Conservation (phyloP, 768 basidiomycete species). For the Gloeopeniophorella convolvens region DNA sequence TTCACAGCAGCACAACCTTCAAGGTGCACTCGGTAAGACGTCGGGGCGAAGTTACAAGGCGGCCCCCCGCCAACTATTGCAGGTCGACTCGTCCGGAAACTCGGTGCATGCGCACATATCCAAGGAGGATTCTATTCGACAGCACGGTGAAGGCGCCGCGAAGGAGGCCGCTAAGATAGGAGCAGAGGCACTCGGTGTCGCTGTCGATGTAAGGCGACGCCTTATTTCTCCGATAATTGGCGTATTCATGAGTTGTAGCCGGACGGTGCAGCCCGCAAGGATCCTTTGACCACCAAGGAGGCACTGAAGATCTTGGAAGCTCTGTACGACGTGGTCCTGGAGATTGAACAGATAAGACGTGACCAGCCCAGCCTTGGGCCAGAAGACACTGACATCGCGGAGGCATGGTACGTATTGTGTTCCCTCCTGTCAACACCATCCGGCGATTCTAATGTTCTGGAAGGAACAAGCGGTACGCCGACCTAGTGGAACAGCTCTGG, state of each 20-base stretch:
- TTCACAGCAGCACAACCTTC: constrained; percentile 53
- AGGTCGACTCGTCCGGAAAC: constrained; percentile 59
- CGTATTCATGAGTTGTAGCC: constrained; percentile 33
- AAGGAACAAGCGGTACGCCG: constrained; percentile 55
- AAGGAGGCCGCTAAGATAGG: constrained; percentile 72
- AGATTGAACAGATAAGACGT: constrained; percentile 78
- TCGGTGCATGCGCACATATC: constrained; percentile 44
- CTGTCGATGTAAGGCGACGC: constrained; percentile 40
- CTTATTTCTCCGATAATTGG: background rate
- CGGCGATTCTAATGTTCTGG: background rate
- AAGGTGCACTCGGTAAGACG: constrained; percentile 93
- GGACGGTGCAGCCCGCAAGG: constrained; percentile 55
- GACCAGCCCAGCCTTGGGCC: constrained; percentile 68
- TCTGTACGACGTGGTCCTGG: constrained; percentile 77
- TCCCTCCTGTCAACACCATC: background rate
- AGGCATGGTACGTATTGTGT: constrained; percentile 29
- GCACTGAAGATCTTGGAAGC: constrained; percentile 73
- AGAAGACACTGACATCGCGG: constrained; percentile 37
- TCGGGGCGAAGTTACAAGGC: constrained; percentile 92
- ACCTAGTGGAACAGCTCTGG: constrained; percentile 70
- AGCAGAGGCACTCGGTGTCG: constrained; percentile 61
- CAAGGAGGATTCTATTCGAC: constrained; percentile 42
- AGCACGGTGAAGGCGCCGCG: constrained; percentile 49
- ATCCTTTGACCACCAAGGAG: constrained; percentile 75
- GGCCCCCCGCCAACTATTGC: constrained; percentile 92